Conservation (phyloP, 192 early-diverging fungal genomes). For the Coemansia sp. region DNA sequence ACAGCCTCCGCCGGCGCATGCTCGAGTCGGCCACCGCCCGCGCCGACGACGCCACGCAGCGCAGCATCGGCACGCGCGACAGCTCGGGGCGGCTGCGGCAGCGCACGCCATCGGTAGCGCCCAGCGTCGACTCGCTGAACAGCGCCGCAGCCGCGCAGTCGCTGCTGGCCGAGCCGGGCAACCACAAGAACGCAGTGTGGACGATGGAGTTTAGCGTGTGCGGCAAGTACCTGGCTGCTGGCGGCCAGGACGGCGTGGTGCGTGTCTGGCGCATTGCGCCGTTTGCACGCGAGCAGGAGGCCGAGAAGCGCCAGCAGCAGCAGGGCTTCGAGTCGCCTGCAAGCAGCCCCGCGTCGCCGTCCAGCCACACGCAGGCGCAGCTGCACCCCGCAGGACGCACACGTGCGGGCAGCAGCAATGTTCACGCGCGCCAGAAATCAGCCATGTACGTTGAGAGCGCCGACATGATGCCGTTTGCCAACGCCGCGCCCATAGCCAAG, state of each 20-base stretch:
- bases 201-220: slow-evolving; percentile 73
- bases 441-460: neutral
- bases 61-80: neutral
- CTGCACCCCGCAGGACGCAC: slow-evolving; percentile 4
- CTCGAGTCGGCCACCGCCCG: slow-evolving; percentile 8
- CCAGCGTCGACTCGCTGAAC: slow-evolving; percentile 18
- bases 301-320: slow-evolving; percentile 21
- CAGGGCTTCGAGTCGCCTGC: slow-evolving; percentile 1
- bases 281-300: slow-evolving; percentile 42
- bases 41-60: neutral
- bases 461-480: slow-evolving; percentile 26
- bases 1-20: slow-evolving; percentile 27
- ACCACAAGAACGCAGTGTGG: slow-evolving; percentile 60
- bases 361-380: neutral
- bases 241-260: slow-evolving; percentile 72
- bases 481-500: slow-evolving; percentile 35
- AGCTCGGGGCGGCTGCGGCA: neutral
- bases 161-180: neutral
- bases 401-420: slow-evolving; percentile 1
- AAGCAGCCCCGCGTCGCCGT: too few species aligned
- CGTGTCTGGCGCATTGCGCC: slow-evolving; percentile 62
- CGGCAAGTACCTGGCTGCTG: slow-evolving; percentile 76
- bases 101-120: slow-evolving; percentile 12
- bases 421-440: slow-evolving; percentile 13
- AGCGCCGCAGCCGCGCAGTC: neutral